Evolutionary conservation across 1,284 basidiomycete genomes (phyloP).

Genomic region (Fistulinella cinereoalba): DNA sequence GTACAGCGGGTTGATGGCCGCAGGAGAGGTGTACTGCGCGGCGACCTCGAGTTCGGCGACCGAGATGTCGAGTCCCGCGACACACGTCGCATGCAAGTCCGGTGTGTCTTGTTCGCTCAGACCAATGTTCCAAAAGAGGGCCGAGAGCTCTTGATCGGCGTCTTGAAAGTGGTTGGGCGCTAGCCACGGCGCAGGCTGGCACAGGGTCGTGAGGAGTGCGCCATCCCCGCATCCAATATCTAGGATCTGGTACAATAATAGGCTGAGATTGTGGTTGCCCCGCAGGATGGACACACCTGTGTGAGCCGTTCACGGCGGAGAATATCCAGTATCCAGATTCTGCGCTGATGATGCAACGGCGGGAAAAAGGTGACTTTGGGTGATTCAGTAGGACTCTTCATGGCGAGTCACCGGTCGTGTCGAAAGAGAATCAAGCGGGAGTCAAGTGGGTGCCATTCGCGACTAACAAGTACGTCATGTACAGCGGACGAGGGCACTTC

Average conservation of each 20-base stretch:
- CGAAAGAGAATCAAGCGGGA: no score
- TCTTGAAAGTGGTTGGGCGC: slow-evolving; percentile 31
- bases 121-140: slow-evolving; percentile 29
- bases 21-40: slow-evolving; percentile 41
- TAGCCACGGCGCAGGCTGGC: slow-evolving; percentile 70
- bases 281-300: slow-evolving; percentile 43
- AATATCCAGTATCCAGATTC: slow-evolving; percentile 67
- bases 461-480: slow-evolving; percentile 5
- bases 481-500: slow-evolving; percentile 12
- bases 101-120: slow-evolving; percentile 44
- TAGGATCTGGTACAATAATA: slow-evolving; percentile 49
- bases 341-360: slow-evolving; percentile 65
- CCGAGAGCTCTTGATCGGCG: slow-evolving; percentile 17
- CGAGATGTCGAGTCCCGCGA: slow-evolving; percentile 72
- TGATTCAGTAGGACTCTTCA: slow-evolving; percentile 30
- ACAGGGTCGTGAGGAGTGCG: slow-evolving; percentile 63
- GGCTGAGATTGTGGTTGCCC: neutral
- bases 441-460: no score
- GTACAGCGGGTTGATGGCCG: slow-evolving; percentile 32
- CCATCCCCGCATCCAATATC: slow-evolving; percentile 84
- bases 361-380: slow-evolving; percentile 70
- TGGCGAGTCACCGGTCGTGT: slow-evolving; percentile 4
- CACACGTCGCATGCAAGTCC: slow-evolving; percentile 54
- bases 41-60: slow-evolving; percentile 51
- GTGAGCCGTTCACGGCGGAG: slow-evolving; percentile 58